These are phyloP conservation scores for Claviceps sp. DNA, from an alignment of 2,329 filamentous ascomycete genomes.

Conservation along the genomic window DNA sequence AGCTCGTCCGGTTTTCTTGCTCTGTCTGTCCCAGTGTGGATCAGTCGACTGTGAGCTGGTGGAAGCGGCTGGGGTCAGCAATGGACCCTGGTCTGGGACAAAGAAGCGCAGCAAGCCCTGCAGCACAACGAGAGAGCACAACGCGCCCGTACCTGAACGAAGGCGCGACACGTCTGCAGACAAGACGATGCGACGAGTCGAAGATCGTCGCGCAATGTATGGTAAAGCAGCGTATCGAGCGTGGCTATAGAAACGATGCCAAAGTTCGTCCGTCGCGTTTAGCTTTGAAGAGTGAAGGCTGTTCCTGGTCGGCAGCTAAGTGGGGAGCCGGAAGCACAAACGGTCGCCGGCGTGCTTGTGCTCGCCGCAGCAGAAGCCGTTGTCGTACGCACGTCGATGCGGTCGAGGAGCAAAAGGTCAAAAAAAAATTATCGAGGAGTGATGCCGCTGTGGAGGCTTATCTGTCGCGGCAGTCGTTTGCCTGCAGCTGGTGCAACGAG, in stretches of 20 bases:
- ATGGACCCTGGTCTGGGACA: slow-evolving; percentile 4
- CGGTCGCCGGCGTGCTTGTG: not conserved
- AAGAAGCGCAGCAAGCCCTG: slow-evolving; percentile 2
- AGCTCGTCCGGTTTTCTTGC: slow-evolving; percentile 2
- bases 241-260: not conserved
- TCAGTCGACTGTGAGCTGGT: slow-evolving; percentile 1
- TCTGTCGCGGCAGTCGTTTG: not conserved
- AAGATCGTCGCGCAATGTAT: not conserved
- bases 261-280: not conserved
- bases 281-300: not conserved
- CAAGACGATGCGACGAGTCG: not conserved
- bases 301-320: not conserved
- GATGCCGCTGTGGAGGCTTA: not conserved
- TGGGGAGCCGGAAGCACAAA: not conserved
- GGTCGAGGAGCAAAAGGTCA: not conserved
- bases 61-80: slow-evolving; percentile 5
- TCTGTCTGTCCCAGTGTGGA: not conserved
- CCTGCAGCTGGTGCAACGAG: not conserved
- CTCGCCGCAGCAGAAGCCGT: not conserved
- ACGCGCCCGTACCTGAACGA: slow-evolving; percentile 3
- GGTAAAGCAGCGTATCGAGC: not conserved
- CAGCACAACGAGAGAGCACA: slow-evolving; percentile 1
- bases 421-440: not conserved
- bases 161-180: slow-evolving; percentile 1
- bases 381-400: not conserved